Conservation (phyloP, 2,329 filamentous ascomycete species). For the Graphium sp. region DNA sequence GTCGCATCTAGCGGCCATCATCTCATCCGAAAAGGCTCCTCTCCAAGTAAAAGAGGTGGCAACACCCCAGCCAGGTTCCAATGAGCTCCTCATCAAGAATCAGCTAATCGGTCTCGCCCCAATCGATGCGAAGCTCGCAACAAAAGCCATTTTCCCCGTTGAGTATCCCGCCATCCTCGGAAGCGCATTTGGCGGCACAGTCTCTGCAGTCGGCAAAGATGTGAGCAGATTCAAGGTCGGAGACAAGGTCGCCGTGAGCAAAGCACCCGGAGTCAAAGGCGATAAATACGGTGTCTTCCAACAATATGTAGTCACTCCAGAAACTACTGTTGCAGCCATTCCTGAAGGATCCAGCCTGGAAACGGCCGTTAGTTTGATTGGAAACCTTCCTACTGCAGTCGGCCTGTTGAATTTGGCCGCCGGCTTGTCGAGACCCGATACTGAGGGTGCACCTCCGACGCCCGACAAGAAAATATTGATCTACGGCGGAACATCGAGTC, state of each 20-base stretch:
- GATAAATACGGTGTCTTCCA: slow-evolving; percentile 9
- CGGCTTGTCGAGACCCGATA: slow-evolving; percentile 4
- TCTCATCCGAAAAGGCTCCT: slow-evolving; percentile 3
- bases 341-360: slow-evolving; percentile 9
- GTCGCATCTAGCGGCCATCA: slow-evolving; percentile 4
- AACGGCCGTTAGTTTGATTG: slow-evolving; percentile 9
- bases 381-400: slow-evolving; percentile 10
- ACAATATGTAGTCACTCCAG: slow-evolving; percentile 8
- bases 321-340: slow-evolving; percentile 7
- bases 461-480: slow-evolving; percentile 13
- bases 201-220: slow-evolving; percentile 13
- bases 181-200: slow-evolving; percentile 11
- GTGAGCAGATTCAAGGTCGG: slow-evolving; percentile 13
- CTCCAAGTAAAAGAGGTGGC: slow-evolving; percentile 4
- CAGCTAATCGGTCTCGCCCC: slow-evolving; percentile 12
- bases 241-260: slow-evolving; percentile 12
- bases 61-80: slow-evolving; percentile 6
- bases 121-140: slow-evolving; percentile 13
- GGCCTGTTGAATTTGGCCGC: slow-evolving; percentile 8
- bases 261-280: slow-evolving; percentile 5
- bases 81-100: slow-evolving; percentile 12
- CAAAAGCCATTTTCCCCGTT: slow-evolving; percentile 7
- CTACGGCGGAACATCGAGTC: slow-evolving; percentile 14
- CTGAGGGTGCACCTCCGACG: slow-evolving; percentile 4
- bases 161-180: slow-evolving; percentile 13